Evolutionary conservation across 2,329 filamentous ascomycete species (phyloP).

Genomic region (Aspergillus ruber): DNA sequence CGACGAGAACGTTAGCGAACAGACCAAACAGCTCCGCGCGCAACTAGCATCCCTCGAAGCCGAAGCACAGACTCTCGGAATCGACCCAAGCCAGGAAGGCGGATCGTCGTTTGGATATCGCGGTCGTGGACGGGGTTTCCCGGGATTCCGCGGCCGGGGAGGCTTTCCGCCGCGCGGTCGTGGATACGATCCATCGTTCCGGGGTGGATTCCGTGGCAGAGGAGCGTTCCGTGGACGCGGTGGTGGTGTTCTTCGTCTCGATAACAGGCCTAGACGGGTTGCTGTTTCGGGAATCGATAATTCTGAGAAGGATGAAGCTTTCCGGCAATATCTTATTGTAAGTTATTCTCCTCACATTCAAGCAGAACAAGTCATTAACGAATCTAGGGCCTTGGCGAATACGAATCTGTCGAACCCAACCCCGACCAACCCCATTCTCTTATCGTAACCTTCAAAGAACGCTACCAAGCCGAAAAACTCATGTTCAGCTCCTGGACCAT

Average conservation of each 20-base stretch:
- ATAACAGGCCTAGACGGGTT: conserved; percentile 53
- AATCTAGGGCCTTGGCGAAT: conserved; percentile 40
- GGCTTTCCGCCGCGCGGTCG: conserved; percentile 35
- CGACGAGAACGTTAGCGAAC: conserved; percentile 36
- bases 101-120: conserved; percentile 25
- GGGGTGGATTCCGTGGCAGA: conserved; percentile 38
- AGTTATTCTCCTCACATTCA: conserved; percentile 13
- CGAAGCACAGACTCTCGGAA: conserved; percentile 49
- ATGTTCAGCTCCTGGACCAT: conserved; percentile 43
- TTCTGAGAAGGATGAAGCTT: conserved; percentile 47
- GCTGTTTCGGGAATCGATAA: conserved; percentile 45
- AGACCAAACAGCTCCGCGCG: conserved; percentile 48
- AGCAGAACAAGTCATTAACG: conserved; percentile 14
- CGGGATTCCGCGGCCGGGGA: conserved; percentile 33
- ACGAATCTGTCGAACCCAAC: conserved; percentile 39
- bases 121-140: conserved; percentile 31
- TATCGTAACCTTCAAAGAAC: conserved; percentile 43
- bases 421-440: conserved; percentile 34
- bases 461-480: conserved; percentile 50
- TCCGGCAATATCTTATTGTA: conserved; percentile 52
- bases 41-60: conserved; percentile 51
- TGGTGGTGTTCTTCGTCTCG: conserved; percentile 50
- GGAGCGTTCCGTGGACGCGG: conserved; percentile 32
- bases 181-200: conserved; percentile 33
- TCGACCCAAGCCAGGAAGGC: conserved; percentile 38